Conservation (phyloP, 208 protist genomes). For the Leishmania arabica region DNA sequence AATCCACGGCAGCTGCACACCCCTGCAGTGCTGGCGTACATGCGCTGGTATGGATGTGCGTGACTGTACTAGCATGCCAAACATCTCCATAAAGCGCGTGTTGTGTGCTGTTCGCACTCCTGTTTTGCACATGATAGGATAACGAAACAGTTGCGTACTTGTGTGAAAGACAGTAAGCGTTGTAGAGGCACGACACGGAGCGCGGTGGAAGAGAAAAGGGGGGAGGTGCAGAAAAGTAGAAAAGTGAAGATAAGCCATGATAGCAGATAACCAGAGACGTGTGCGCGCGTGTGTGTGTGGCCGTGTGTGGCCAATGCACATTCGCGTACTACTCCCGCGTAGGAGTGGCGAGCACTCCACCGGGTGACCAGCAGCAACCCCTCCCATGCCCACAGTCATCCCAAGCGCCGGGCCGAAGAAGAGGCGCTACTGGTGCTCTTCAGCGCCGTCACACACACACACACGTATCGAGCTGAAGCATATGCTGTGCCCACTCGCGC, state of each 20-base stretch:
- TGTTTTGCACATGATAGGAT: neutral
- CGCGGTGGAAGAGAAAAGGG: neutral
- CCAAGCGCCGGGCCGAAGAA: neutral
- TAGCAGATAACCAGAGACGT: neutral
- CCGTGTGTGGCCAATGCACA: neutral
- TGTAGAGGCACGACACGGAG: neutral
- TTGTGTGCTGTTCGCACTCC: neutral
- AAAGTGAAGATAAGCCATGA: neutral
- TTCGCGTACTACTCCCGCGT: neutral
- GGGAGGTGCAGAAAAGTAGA: neutral
- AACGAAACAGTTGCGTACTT: neutral
- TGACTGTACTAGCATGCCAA: neutral
- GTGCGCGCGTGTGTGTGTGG: neutral
- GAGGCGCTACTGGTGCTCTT: neutral
- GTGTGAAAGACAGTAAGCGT: neutral
- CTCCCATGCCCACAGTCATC: neutral
- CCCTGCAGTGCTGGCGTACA: neutral
- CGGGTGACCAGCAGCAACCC: neutral
- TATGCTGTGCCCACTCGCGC: neutral
- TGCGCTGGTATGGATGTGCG: neutral
- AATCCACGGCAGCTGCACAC: neutral
- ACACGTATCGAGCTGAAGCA: neutral
- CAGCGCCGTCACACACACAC: neutral
- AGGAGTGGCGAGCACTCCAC: neutral
- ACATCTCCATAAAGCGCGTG: neutral